Conservation (phyloP, 352 stramenopile genomes). For the Phytophthora quininea region DNA sequence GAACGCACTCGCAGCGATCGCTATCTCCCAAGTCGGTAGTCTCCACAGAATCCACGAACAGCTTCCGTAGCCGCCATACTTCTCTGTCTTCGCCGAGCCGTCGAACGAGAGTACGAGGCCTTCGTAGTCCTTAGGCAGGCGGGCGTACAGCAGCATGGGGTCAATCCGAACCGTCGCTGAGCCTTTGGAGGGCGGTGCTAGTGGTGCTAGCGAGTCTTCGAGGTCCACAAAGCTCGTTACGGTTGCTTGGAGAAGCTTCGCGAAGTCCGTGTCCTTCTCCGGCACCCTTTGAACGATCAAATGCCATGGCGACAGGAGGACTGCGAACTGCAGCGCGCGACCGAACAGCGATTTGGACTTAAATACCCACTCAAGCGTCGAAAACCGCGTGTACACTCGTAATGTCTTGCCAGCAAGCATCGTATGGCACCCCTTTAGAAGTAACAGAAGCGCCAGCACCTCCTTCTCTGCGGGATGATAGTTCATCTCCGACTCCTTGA, state of each 20-base stretch:
- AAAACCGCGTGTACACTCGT: neutral
- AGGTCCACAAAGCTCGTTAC: neutral
- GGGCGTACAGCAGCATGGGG: neutral
- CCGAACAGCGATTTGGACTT: neutral
- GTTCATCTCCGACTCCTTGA: neutral
- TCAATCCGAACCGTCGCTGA: neutral
- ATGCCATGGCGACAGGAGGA: neutral
- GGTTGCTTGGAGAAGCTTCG: neutral
- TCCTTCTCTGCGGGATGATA: neutral
- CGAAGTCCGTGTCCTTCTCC: neutral
- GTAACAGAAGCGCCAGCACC: neutral
- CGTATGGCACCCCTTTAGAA: neutral
- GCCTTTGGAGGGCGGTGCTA: slow-evolving; percentile 1
- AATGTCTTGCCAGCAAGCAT: neutral
- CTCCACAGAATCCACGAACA: slow-evolving; percentile 12
- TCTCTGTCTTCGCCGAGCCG: slow-evolving; percentile 7
- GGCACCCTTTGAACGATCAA: neutral
- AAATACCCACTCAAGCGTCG: neutral
- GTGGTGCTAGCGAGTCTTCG: neutral
- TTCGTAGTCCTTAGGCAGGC: neutral
- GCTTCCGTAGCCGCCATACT: slow-evolving; percentile 8
- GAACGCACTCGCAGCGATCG: slow-evolving; percentile 10
- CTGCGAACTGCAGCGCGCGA: neutral
- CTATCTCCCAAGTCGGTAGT: slow-evolving; percentile 5
- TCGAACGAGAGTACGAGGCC: slow-evolving; percentile 6